These are phyloP conservation scores for Abrus precatorius DNA, from an alignment of 306 rosid genomes.

Conservation along the genomic window DNA sequence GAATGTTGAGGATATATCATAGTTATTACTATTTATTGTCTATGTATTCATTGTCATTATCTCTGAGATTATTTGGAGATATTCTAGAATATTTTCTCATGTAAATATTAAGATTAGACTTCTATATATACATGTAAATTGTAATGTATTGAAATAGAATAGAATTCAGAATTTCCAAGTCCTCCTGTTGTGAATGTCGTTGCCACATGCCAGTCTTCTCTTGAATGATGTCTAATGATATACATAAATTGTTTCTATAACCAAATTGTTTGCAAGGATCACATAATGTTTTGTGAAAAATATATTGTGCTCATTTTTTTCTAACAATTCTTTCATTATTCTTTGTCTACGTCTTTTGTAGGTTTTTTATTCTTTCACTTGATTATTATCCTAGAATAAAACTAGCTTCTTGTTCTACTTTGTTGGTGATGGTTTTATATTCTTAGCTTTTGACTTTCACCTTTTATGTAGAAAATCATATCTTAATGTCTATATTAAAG, in stretches of 20 bases:
- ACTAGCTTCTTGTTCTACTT: constrained; percentile 21
- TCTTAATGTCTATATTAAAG: constrained; percentile 12
- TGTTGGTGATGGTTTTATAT: constrained; percentile 26
- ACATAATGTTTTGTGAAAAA: constrained; percentile 27
- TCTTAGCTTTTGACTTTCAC: constrained; percentile 18
- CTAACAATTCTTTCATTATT: not conserved
- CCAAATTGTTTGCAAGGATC: constrained; percentile 29
- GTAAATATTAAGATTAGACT: too few relatives aligned
- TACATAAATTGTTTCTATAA: constrained; percentile 25
- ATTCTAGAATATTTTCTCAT: too few relatives aligned
- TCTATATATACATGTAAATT: too few relatives aligned
- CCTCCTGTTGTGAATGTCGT: constrained; percentile 1
- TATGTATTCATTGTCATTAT: too few relatives aligned
- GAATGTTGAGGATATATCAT: too few relatives aligned
- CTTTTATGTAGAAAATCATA: constrained; percentile 33
- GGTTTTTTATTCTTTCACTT: constrained; percentile 35
- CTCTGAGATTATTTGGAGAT: too few relatives aligned
- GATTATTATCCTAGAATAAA: constrained; percentile 34
- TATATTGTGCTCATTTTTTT: not conserved
- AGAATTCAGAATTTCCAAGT: too few relatives aligned
- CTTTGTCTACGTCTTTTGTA: constrained; percentile 17
- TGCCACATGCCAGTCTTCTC: not conserved
- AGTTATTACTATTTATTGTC: too few relatives aligned
- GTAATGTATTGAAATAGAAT: too few relatives aligned
- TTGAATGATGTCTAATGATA: constrained; percentile 6